These are phyloP conservation scores for Fusarium incarnatum DNA, from an alignment of 2,329 filamentous ascomycete genomes.

Conservation along the genomic window DNA sequence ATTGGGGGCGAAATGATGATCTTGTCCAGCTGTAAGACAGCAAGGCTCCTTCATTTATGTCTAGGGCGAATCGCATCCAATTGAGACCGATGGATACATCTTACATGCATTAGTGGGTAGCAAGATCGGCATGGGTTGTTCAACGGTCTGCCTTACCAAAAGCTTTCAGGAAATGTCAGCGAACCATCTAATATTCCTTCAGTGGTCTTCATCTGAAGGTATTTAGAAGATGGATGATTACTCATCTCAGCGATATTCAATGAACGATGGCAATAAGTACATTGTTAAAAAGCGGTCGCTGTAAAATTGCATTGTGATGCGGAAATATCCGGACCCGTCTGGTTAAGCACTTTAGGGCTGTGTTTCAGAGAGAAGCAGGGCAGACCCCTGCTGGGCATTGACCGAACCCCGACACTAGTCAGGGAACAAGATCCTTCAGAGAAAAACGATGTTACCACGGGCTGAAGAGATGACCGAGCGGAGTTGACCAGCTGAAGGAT, in stretches of 20 bases:
- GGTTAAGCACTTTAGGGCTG: not conserved
- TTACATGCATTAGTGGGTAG: not conserved
- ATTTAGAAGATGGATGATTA: not conserved
- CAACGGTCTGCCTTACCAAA: not conserved
- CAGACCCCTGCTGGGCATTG: no score
- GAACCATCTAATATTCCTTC: no score
- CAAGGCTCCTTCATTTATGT: not conserved
- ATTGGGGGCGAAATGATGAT: not conserved
- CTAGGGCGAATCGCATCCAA: not conserved
- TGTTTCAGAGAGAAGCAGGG: not conserved
- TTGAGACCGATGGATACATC: not conserved
- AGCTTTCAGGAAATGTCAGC: not conserved
- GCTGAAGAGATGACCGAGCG: not conserved
- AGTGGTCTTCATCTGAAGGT: fast-evolving
- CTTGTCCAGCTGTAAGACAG: not conserved
- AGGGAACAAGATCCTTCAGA: not conserved
- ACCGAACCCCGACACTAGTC: not conserved
- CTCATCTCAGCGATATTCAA: not conserved
- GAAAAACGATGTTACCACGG: not conserved
- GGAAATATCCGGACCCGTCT: not conserved
- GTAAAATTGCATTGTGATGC: not conserved
- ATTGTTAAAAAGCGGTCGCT: not conserved
- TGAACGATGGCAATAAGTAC: not conserved
- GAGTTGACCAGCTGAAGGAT: not conserved
- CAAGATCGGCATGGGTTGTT: not conserved